Percentiles rank a stretch among this genome's conserved stretches.
These are phyloP conservation scores for Blastocystis sp. DNA, from an alignment of 352 stramenopile species.

Conservation along the genomic window DNA sequence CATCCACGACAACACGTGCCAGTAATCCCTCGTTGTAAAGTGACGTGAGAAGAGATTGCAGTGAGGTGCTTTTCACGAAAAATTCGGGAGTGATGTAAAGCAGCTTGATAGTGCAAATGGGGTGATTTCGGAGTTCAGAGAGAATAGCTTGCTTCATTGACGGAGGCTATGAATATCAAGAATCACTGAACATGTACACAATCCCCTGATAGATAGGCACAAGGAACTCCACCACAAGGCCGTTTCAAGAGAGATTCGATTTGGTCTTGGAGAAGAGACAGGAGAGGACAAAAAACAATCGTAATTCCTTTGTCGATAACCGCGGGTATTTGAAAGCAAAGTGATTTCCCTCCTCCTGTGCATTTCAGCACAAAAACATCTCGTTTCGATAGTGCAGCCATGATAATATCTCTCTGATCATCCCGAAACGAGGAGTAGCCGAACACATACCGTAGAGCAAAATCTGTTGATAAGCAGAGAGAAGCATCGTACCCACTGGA, in stretches of 20 bases:
- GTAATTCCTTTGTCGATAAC: conserved; percentile 80
- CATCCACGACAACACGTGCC: conserved; percentile 91
- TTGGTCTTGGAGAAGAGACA: conserved; percentile 98
- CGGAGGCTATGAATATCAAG: neutral
- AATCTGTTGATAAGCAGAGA: conserved; percentile 1
- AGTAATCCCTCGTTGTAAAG: conserved; percentile 70
- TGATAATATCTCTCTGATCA: conserved; percentile 87
- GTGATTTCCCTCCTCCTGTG: conserved; percentile 92
- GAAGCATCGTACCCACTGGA: neutral
- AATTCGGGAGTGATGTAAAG: conserved; percentile 58
- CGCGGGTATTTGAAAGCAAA: conserved; percentile 91
- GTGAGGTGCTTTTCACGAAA: neutral
- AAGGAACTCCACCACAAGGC: conserved; percentile 75
- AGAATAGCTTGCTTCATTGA: neutral
- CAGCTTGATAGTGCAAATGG: neutral
- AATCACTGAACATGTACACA: neutral
- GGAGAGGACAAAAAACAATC: conserved; percentile 93
- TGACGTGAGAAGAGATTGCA: neutral
- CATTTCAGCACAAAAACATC: conserved; percentile 99
- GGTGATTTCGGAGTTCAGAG: neutral
- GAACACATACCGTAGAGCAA: conserved; percentile 73
- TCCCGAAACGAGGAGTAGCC: conserved; percentile 86
- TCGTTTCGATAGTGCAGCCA: conserved; percentile 77
- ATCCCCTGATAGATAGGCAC: conserved; percentile 69
- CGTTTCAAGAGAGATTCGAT: conserved; percentile 70